Base-by-base conservation (phyloP, 495 filamentous ascomycete species). In the Penicillium atrosanguineum region DNA sequence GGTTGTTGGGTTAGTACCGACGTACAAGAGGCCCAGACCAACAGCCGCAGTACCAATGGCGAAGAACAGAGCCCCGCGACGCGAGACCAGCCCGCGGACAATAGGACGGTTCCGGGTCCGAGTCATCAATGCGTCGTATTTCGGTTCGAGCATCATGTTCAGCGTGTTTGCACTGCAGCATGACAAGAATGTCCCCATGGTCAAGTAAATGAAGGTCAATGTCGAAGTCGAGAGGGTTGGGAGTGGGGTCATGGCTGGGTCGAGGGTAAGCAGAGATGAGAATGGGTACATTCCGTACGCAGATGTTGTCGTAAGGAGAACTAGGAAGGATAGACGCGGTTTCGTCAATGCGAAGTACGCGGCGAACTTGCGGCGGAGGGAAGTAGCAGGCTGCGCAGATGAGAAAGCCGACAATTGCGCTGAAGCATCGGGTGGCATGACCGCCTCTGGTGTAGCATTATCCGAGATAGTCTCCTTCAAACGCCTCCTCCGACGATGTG, bases 131-230 rank as follows among this genome's bases (percentile, higher is more conserved):
- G 88, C 90, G 71, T 98, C 94, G 71, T 91, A 89, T 56, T 83
- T 79, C 14, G 87, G 92, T 71, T 98, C 94, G 62, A 95, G 85
- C 57, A 95, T 85, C 94, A 98, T 98, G 76, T 98, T 98, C 46
- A 97, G 76, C 0, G 94, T 86, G 61, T 97, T 98, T 42, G 94
- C 94, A 56, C 86, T 87, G 44, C 91, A 90, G 28, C 78, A 88
- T 63, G 87, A 88, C 7, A 97, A 81, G 15, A 93, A 83, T 1
- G 94, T 98, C 44, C 94, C 94, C 14, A 83, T 79, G 0, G 93
- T 96, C 60, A 98, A 83, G 79, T 95, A 97, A 53, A 93, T 76
- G 16, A 98, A 86, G 9, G 95, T 98, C 34, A 97, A 76, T 6
- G 94, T 86, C 28, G 87, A 91, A 6, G 94, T 86, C 14, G 87